A percentile compares a stretch with the other conserved stretches of the same genome.
Evolutionary conservation across 2,329 filamentous ascomycete genomes (phyloP).

Genomic region (Plectosphaerella plurivora): DNA sequence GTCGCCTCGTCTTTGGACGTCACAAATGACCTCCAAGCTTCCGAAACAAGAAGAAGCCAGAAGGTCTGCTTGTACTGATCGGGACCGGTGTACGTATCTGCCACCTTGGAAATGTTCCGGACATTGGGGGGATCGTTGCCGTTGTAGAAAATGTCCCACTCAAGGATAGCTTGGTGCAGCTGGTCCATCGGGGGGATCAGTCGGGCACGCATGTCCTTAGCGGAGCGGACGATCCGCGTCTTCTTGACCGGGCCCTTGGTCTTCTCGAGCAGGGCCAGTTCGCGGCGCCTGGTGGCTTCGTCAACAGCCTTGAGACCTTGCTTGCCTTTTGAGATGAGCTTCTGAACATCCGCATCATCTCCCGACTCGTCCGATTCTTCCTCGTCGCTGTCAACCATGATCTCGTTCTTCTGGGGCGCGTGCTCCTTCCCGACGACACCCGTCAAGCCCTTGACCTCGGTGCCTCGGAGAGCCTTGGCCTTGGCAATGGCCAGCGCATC

Average conservation of each 20-base stretch:
- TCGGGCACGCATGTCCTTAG: slow-evolving; percentile 91
- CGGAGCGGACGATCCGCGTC: slow-evolving; percentile 70
- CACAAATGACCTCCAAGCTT: slow-evolving; percentile 94
- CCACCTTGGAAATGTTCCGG: slow-evolving; percentile 68
- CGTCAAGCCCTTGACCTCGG: slow-evolving; percentile 60
- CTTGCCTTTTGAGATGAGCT: slow-evolving; percentile 41
- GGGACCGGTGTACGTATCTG: slow-evolving; percentile 72
- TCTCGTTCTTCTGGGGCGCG: slow-evolving; percentile 67
- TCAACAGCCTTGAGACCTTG: slow-evolving; percentile 43
- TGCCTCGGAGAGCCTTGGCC: slow-evolving; percentile 56
- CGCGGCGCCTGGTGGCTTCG: slow-evolving; percentile 40
- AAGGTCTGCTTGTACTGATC: slow-evolving; percentile 83
- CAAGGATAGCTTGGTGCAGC: slow-evolving; percentile 79
- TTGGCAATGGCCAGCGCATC: slow-evolving; percentile 69
- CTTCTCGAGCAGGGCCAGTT: slow-evolving; percentile 46
- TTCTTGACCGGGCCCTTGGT: slow-evolving; percentile 77
- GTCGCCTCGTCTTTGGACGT: slow-evolving; percentile 83
- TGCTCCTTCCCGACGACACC: slow-evolving; percentile 76
- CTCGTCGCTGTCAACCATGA: slow-evolving; percentile 82
- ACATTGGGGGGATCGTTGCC: slow-evolving; percentile 81
- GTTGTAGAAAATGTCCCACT: slow-evolving; percentile 92
- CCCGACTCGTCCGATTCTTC: slow-evolving; percentile 55
- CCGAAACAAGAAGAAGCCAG: slow-evolving; percentile 81
- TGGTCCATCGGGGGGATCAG: slow-evolving; percentile 83
- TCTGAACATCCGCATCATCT: slow-evolving; percentile 42